A percentile compares a stretch with the other conserved stretches of the same genome.
phyloP scores from a whole-genome alignment of 2,329 filamentous ascomycete species.

The Fusarium haematococcum region DNA sequence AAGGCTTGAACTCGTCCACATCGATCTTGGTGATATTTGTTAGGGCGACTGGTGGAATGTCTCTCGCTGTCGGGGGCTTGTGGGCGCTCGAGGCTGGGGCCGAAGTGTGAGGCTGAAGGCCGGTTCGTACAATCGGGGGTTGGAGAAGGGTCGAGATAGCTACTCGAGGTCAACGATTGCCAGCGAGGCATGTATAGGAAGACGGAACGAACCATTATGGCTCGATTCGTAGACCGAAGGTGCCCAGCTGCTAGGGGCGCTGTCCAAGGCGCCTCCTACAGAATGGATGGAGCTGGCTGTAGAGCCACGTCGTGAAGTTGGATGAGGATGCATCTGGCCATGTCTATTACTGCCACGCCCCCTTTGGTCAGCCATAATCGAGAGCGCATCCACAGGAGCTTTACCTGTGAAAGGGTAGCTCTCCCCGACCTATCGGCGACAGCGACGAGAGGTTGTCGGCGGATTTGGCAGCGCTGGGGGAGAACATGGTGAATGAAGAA shows the following conservation, averaged over 20 bases:
- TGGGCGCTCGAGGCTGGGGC: slow-evolving; percentile 78
- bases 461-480: slow-evolving; percentile 70
- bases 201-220: slow-evolving; percentile 75
- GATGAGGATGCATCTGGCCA: slow-evolving; percentile 59
- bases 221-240: slow-evolving; percentile 76
- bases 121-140: slow-evolving; percentile 88
- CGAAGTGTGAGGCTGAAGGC: slow-evolving; percentile 82
- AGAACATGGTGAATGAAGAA: slow-evolving; percentile 65
- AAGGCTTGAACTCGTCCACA: slow-evolving; percentile 81
- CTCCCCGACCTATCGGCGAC: slow-evolving; percentile 62
- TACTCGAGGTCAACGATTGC: slow-evolving; percentile 49
- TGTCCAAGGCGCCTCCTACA: slow-evolving; percentile 85
- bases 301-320: slow-evolving; percentile 76
- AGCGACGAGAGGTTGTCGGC: slow-evolving; percentile 72
- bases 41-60: slow-evolving; percentile 93
- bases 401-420: slow-evolving; percentile 72
- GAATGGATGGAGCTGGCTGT: slow-evolving; percentile 90
- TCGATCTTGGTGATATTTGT: slow-evolving; percentile 90
- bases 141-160: slow-evolving; percentile 95
- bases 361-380: slow-evolving; percentile 37
- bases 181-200: neutral
- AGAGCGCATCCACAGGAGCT: neutral
- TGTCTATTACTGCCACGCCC: slow-evolving; percentile 52
- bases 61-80: slow-evolving; percentile 84
- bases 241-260: slow-evolving; percentile 67